Conservation (phyloP, 352 stramenopile genomes). For the Globisporangium ultimum region DNA sequence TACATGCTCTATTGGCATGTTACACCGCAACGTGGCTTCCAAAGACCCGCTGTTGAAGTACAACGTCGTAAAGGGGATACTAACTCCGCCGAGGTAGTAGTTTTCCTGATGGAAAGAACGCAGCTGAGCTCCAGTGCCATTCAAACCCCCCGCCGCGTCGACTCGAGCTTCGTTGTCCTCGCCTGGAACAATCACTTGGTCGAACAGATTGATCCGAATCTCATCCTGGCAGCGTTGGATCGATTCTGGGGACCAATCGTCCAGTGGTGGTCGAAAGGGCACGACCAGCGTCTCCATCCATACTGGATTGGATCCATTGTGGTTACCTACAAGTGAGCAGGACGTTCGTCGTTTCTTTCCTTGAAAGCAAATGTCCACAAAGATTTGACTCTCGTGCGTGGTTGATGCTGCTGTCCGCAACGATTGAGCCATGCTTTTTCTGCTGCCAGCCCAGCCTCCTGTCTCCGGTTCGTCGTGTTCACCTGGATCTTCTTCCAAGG, state of each 20-base stretch:
- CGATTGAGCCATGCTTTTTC: background rate
- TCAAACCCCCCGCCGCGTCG: conserved; percentile 15
- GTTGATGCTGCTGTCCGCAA: background rate
- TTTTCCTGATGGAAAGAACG: conserved; percentile 70
- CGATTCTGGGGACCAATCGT: conserved; percentile 77
- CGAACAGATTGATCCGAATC: conserved; percentile 87
- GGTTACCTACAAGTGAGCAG: conserved; percentile 30
- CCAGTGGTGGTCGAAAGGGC: conserved; percentile 77
- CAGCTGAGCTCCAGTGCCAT: conserved; percentile 28
- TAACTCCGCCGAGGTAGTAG: conserved; percentile 77
- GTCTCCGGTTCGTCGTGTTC: conserved; percentile 3
- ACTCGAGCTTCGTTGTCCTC: conserved; percentile 29
- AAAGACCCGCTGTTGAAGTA: conserved; percentile 72
- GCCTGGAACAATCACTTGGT: conserved; percentile 63
- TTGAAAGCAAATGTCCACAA: conserved; percentile 86
- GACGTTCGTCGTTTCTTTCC: conserved; percentile 69
- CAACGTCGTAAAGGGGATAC: conserved; percentile 88
- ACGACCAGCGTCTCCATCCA: conserved; percentile 93
- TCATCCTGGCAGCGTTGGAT: conserved; percentile 72
- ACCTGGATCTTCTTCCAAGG: background rate
- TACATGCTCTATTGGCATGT: conserved; percentile 80
- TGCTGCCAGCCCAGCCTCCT: background rate
- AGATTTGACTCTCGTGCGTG: conserved; percentile 41
- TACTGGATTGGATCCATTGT: conserved; percentile 41
- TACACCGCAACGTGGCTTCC: conserved; percentile 77